Percentiles rank a stretch among this genome's conserved stretches.
Conservation (phyloP, 371 early-diverging fungal genomes). For the Blakeslea trispora region DNA sequence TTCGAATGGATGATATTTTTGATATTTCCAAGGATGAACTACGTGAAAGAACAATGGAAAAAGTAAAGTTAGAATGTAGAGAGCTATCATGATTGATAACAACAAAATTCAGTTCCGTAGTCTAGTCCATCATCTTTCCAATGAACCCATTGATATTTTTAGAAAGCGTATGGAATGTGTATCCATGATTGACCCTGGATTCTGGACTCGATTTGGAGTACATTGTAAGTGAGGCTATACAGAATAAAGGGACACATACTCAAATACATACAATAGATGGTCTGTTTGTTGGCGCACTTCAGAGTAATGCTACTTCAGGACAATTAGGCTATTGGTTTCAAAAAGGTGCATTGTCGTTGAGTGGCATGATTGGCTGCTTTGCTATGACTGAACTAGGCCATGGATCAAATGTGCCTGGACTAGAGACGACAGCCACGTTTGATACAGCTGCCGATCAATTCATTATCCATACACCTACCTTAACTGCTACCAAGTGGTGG, state of each 20-base stretch:
- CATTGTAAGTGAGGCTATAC: slow-evolving; percentile 55
- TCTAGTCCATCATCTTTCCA: slow-evolving; percentile 73
- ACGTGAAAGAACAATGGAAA: slow-evolving; percentile 88
- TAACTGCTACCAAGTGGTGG: slow-evolving; percentile 96
- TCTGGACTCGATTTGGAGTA: slow-evolving; percentile 94
- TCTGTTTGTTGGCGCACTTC: slow-evolving; percentile 86
- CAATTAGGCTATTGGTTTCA: slow-evolving; percentile 89
- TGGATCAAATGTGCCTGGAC: slow-evolving; percentile 89
- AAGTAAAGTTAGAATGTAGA: slow-evolving; percentile 36
- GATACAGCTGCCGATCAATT: slow-evolving; percentile 84
- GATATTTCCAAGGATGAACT: slow-evolving; percentile 76
- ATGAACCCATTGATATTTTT: slow-evolving; percentile 76
- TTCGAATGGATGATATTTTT: slow-evolving; percentile 79
- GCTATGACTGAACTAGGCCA: slow-evolving; percentile 91
- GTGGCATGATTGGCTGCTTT: slow-evolving; percentile 87
- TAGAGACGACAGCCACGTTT: slow-evolving; percentile 94
- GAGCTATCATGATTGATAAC: neutral
- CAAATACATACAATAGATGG: slow-evolving; percentile 51
- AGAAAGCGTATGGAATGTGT: slow-evolving; percentile 83
- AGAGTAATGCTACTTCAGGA: slow-evolving; percentile 84
- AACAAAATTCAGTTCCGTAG: slow-evolving; percentile 54
- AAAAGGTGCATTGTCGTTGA: slow-evolving; percentile 83
- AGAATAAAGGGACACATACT: neutral
- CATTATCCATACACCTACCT: slow-evolving; percentile 85
- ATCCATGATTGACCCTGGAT: slow-evolving; percentile 82